These are phyloP conservation scores for Pythium utonaiense DNA, from an alignment of 352 stramenopile genomes.

Conservation along the genomic window DNA sequence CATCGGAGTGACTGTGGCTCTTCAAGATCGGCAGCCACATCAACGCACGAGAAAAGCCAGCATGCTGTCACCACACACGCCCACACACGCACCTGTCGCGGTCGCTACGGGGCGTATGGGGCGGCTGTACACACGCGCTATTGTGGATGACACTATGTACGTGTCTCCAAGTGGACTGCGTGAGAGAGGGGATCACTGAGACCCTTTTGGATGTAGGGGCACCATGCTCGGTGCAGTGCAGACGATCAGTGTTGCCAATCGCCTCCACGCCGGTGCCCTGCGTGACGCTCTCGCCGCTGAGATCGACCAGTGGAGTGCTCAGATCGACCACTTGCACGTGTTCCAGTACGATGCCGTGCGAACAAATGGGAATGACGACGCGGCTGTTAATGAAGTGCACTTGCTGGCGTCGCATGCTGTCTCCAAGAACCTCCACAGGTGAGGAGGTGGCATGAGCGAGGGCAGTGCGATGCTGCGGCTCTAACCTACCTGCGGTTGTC, in stretches of 20 bases:
- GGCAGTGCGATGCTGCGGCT: background rate
- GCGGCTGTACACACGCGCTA: background rate
- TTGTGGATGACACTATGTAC: constrained; percentile 15
- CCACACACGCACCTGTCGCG: background rate
- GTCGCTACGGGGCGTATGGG: constrained; percentile 18
- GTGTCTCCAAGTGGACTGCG: background rate
- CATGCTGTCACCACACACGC: background rate
- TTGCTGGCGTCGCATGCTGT: constrained; percentile 8
- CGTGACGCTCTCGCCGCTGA: constrained; percentile 1
- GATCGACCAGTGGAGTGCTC: constrained; percentile 1
- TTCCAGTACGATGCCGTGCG: constrained; percentile 17
- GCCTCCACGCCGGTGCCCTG: background rate
- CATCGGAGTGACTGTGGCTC: background rate
- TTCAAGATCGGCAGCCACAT: background rate
- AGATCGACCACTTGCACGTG: constrained; percentile 16
- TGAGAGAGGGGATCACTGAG: background rate
- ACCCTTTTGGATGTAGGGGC: background rate
- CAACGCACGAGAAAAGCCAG: background rate
- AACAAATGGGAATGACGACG: background rate
- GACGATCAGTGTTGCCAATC: background rate
- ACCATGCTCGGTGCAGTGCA: constrained; percentile 14
- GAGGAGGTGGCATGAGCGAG: too few relatives aligned
- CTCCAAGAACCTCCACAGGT: constrained; percentile 10
- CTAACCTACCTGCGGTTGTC: background rate
- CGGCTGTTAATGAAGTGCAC: background rate